Conservation (phyloP, 306 rosid genomes). For the Cicer chorassanicum region DNA sequence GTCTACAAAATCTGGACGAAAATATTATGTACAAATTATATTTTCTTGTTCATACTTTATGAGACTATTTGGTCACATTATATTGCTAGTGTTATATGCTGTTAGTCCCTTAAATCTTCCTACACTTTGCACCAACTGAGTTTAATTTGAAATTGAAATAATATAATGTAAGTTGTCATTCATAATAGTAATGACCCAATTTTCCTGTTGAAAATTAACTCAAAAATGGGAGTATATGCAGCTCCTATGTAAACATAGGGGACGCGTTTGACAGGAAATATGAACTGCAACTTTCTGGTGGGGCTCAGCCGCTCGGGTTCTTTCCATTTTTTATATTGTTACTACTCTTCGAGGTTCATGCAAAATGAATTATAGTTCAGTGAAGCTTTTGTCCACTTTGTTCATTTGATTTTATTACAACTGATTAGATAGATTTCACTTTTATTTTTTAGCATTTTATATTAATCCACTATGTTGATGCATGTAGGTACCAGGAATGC, state of each 20-base stretch:
- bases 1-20: slow-evolving; percentile 48
- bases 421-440: slow-evolving; percentile 22
- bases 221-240: slow-evolving; percentile 14
- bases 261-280: slow-evolving; percentile 15
- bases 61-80: slow-evolving; percentile 26
- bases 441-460: slow-evolving; percentile 35
- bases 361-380: slow-evolving; percentile 18
- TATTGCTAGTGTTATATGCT: neutral
- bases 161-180: slow-evolving; percentile 30
- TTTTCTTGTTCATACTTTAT: slow-evolving; percentile 29
- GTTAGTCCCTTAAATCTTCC: slow-evolving; percentile 20
- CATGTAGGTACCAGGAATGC: slow-evolving; percentile 21
- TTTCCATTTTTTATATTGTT: neutral
- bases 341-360: slow-evolving; percentile 27
- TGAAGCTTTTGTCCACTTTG: slow-evolving; percentile 18
- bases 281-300: slow-evolving; percentile 10
- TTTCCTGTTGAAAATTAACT: slow-evolving; percentile 35
- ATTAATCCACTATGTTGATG: slow-evolving; percentile 8
- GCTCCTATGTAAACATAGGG: slow-evolving; percentile 10
- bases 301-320: neutral
- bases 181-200: slow-evolving; percentile 32
- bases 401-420: slow-evolving; percentile 36
- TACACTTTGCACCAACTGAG: slow-evolving; percentile 7
- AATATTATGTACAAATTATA: neutral
- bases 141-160: slow-evolving; percentile 38